These are phyloP conservation scores for Pleurotus platypus DNA, from an alignment of 768 basidiomycete genomes.

Conservation along the genomic window DNA sequence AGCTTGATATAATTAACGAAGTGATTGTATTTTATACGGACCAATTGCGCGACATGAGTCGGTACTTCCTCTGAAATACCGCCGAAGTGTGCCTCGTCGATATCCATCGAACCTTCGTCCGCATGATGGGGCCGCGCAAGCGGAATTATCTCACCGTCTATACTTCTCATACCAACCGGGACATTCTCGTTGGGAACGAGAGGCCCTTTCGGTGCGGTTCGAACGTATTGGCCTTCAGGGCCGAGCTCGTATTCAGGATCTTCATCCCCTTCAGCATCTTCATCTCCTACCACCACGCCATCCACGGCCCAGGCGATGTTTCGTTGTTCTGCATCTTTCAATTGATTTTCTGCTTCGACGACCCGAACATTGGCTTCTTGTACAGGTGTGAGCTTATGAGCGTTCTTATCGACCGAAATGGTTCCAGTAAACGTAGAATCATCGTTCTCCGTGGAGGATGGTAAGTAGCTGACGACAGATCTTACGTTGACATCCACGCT, in stretches of 20 bases:
- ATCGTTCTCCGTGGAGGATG: constrained; percentile 57
- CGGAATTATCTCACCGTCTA: constrained; percentile 51
- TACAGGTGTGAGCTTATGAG: constrained; percentile 42
- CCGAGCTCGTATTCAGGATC: constrained; percentile 41
- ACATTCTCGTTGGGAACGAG: constrained; percentile 19
- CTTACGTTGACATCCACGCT: constrained; percentile 72
- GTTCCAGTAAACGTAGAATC: constrained; percentile 53
- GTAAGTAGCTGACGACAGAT: constrained; percentile 72
- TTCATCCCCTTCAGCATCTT: constrained; percentile 60
- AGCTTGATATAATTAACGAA: background rate
- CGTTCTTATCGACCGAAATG: constrained; percentile 22
- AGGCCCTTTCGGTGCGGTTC: background rate
- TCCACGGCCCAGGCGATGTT: constrained; percentile 66
- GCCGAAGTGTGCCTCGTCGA: constrained; percentile 42
- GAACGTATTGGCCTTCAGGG: constrained; percentile 32
- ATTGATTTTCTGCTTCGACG: constrained; percentile 57
- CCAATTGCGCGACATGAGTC: constrained; percentile 52
- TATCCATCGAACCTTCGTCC: constrained; percentile 19
- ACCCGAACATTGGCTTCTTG: constrained; percentile 52
- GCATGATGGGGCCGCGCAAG: constrained; percentile 9
- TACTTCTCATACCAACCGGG: constrained; percentile 58
- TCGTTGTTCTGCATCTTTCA: constrained; percentile 56
- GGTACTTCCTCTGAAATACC: constrained; percentile 52
- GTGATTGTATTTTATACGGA: constrained; percentile 20
- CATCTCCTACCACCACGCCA: constrained; percentile 44